Conservation (phyloP, 2,329 filamentous ascomycete species). For the Davidsoniella australis region DNA sequence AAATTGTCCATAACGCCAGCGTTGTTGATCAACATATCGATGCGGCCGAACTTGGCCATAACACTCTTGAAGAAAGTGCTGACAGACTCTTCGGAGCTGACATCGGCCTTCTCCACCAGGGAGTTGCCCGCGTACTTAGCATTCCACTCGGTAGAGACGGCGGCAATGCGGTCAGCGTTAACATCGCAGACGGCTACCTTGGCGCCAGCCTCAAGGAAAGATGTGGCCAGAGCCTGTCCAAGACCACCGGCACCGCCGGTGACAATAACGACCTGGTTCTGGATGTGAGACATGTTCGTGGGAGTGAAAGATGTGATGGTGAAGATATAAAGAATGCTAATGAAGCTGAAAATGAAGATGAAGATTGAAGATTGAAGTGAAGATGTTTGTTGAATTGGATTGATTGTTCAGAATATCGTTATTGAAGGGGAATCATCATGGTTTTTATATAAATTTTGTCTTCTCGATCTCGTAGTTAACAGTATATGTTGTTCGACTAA, state of each 20-base stretch:
- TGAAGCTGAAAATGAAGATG: too few species aligned
- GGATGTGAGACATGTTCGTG: not conserved
- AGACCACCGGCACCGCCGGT: slow-evolving; percentile 15
- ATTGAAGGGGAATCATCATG: too few species aligned
- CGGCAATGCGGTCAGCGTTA: slow-evolving; percentile 16
- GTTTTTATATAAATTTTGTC: too few species aligned
- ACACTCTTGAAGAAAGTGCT: slow-evolving; percentile 15
- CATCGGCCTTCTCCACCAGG: slow-evolving; percentile 19
- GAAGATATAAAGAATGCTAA: not conserved
- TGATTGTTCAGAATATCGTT: too few species aligned
- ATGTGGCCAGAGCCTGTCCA: slow-evolving; percentile 16
- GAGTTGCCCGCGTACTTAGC: slow-evolving; percentile 16
- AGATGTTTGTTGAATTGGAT: too few species aligned
- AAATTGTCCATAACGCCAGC: slow-evolving; percentile 41
- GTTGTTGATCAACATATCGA: slow-evolving; percentile 39
- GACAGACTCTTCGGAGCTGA: slow-evolving; percentile 22
- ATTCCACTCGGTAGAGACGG: slow-evolving; percentile 15
- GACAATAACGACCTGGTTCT: slow-evolving; percentile 10
- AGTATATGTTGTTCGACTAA: too few species aligned
- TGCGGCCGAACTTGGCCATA: slow-evolving; percentile 15
- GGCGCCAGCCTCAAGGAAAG: slow-evolving; percentile 20
- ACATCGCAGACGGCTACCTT: slow-evolving; percentile 22
- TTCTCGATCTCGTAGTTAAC: too few species aligned
- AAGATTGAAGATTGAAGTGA: too few species aligned
- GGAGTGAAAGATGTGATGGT: not conserved